phyloP scores from a whole-genome alignment of 139 green algal genomes.

The Mychonastes homosphaera region DNA sequence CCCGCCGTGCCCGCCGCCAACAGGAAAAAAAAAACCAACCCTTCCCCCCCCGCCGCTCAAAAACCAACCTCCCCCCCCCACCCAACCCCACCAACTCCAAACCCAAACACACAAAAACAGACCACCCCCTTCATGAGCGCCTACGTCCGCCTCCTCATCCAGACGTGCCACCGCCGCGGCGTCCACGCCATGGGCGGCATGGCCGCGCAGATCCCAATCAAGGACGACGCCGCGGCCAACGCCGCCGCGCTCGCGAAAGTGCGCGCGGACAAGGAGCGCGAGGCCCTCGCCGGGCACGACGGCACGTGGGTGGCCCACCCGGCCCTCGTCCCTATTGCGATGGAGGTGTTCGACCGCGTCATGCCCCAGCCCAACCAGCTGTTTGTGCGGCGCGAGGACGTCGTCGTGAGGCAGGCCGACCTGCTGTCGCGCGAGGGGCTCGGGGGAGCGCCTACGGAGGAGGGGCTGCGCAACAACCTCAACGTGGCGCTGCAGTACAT shows the following conservation, averaged over 20 bases:
- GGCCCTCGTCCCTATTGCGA: constrained; percentile 52
- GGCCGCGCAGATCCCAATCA: constrained; percentile 83
- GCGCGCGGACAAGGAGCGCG: constrained; percentile 71
- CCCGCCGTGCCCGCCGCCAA: too few species aligned
- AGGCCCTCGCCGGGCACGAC: constrained; percentile 76
- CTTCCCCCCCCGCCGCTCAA: too few species aligned
- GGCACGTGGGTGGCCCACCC: constrained; percentile 80
- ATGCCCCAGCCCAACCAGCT: constrained; percentile 75
- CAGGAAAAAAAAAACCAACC: too few species aligned
- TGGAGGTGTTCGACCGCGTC: constrained; percentile 55
- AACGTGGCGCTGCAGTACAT: constrained; percentile 71
- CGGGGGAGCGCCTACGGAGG: constrained; percentile 43
- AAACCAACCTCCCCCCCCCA: too few species aligned
- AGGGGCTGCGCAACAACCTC: constrained; percentile 53
- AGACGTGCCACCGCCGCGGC: constrained; percentile 28
- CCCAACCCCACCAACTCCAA: too few species aligned
- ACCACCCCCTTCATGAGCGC: constrained; percentile 69
- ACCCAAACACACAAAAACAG: too few species aligned
- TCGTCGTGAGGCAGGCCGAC: constrained; percentile 35
- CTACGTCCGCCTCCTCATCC: constrained; percentile 75
- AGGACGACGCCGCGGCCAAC: constrained; percentile 64
- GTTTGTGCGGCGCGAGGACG: constrained; percentile 50
- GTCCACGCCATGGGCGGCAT: constrained; percentile 89
- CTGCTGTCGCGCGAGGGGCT: constrained; percentile 41
- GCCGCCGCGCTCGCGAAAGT: constrained; percentile 59